These are phyloP conservation scores for Populus alba DNA, from an alignment of 345 rosid genomes.

Conservation along the genomic window DNA sequence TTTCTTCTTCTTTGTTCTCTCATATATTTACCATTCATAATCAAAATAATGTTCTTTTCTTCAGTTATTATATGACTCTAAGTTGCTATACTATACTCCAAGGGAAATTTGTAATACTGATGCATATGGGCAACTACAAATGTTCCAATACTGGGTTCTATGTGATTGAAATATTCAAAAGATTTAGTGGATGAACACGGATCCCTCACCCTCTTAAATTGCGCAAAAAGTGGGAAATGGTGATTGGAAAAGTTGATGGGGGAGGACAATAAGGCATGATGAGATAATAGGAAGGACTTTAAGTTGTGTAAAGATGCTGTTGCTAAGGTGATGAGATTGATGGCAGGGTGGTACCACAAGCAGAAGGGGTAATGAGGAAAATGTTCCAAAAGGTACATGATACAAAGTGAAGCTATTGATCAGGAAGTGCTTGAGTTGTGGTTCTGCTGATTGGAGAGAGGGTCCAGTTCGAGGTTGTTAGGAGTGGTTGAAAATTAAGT, in stretches of 20 bases:
- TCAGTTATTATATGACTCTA: background rate
- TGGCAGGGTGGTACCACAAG: constrained; percentile 72
- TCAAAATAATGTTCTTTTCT: background rate
- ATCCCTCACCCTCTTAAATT: background rate
- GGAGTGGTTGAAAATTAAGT: constrained; percentile 70
- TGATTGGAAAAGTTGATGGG: constrained; percentile 84
- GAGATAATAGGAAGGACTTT: constrained; percentile 81
- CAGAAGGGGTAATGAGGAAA: constrained; percentile 69
- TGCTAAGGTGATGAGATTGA: constrained; percentile 87
- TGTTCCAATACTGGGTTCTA: too few species aligned
- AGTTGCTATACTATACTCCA: background rate
- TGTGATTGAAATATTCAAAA: background rate
- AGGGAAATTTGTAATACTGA: background rate
- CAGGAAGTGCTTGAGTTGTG: constrained; percentile 93
- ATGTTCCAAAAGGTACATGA: constrained; percentile 75
- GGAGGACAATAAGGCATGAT: constrained; percentile 73
- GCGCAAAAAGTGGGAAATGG: constrained; percentile 32
- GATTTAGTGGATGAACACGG: background rate
- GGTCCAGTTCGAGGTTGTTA: constrained; percentile 67
- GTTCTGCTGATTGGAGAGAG: constrained; percentile 85
- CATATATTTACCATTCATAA: background rate
- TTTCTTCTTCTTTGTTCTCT: background rate
- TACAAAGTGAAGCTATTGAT: constrained; percentile 53
- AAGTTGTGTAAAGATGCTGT: constrained; percentile 73
- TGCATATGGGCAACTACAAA: background rate